Conservation (phyloP, 768 basidiomycete species). For the Pisolithus albus region DNA sequence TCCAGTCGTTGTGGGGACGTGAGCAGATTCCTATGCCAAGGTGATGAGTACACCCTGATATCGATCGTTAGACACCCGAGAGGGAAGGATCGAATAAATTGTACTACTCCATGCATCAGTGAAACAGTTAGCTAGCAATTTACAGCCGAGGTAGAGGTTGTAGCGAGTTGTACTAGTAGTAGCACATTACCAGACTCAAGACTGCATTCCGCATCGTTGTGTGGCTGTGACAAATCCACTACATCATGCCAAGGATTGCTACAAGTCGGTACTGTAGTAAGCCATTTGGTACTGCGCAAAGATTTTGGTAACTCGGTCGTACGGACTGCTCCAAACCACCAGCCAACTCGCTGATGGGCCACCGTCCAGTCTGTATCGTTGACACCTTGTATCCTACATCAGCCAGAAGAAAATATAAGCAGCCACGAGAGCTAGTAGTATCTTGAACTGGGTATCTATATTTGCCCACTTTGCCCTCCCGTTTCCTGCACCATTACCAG, state of each 20-base stretch:
- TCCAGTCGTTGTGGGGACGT: constrained; percentile 43
- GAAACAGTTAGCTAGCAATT: too few species aligned
- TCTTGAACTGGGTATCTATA: constrained; percentile 61
- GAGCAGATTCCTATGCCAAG: constrained; percentile 1
- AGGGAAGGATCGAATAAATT: not conserved
- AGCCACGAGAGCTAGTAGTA: constrained; percentile 54
- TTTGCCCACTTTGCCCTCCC: constrained; percentile 36
- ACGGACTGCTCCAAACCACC: too few species aligned
- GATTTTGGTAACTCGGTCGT: too few species aligned
- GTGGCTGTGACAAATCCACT: too few species aligned
- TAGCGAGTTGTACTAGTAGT: too few species aligned
- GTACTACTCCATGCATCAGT: not conserved
- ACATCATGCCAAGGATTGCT: too few species aligned
- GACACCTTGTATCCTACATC: constrained; percentile 15
- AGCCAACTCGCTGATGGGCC: too few species aligned
- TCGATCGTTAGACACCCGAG: not conserved
- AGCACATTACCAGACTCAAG: too few species aligned
- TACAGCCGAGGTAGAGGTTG: too few species aligned
- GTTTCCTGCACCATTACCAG: constrained; percentile 28
- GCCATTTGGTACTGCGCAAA: too few species aligned
- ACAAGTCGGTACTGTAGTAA: too few species aligned
- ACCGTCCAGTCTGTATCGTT: not conserved
- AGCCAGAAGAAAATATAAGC: constrained; percentile 57
- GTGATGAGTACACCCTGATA: not conserved
- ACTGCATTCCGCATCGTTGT: too few species aligned